Evolutionary conservation across 2,329 filamentous ascomycete species (phyloP).

Genomic region (Phyllosticta paracitricarpa): DNA sequence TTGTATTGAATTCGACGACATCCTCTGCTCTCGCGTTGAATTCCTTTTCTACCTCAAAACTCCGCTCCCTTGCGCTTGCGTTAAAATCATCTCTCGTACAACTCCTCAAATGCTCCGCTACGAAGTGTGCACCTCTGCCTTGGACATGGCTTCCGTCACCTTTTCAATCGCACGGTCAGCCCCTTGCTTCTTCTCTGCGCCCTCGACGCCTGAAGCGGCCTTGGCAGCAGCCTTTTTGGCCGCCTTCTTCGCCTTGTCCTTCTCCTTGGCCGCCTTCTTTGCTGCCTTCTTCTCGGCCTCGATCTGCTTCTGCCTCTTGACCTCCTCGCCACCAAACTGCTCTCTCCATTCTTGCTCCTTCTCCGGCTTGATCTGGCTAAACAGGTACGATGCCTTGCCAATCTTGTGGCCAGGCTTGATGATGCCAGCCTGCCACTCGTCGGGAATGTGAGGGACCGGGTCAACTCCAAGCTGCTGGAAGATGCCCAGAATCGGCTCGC

Average conservation of each 20-base stretch:
- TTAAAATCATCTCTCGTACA: not conserved
- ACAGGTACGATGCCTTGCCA: conserved; percentile 69
- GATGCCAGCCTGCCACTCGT: conserved; percentile 27
- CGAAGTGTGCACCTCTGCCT: conserved; percentile 10
- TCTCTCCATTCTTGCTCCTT: conserved; percentile 78
- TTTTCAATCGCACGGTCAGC: conserved; percentile 10
- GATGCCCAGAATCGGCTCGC: conserved; percentile 37
- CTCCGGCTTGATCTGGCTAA: conserved; percentile 70
- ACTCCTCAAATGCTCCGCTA: not conserved
- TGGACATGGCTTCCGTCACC: conserved; percentile 10
- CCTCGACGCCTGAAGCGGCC: conserved; percentile 28
- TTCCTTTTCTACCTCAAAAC: not conserved
- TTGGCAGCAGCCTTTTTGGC: conserved; percentile 40
- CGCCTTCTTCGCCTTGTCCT: conserved; percentile 45
- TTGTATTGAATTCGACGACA: conserved; percentile 5
- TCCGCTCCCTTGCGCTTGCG: not conserved
- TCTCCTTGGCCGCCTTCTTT: conserved; percentile 54
- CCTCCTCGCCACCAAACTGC: conserved; percentile 58
- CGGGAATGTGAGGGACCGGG: conserved; percentile 49
- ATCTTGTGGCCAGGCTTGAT: conserved; percentile 63
- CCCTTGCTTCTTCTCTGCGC: conserved; percentile 10
- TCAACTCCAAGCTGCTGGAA: conserved; percentile 59
- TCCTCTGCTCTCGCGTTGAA: conserved; percentile 1
- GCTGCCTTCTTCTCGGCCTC: conserved; percentile 40
- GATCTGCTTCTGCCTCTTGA: conserved; percentile 57